Base-by-base conservation (phyloP, 306 rosid genomes). In the Trifolium repens region DNA sequence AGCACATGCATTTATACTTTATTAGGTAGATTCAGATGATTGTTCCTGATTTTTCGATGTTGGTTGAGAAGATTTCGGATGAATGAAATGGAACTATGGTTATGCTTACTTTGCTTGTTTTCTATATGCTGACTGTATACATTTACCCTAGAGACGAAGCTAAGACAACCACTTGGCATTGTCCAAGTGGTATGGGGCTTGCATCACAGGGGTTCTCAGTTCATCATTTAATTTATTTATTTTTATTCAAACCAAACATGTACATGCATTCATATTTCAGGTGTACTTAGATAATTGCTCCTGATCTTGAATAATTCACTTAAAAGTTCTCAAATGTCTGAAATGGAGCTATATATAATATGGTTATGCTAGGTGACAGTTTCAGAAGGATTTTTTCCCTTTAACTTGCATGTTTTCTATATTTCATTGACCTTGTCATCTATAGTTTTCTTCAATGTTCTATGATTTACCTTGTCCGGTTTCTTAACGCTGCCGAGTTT, bases 391-490 rank as follows among this genome's bases (percentile, higher is more conserved):
- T 11, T 54, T 52, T 47, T 16, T 1, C 47, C 58, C 44, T 63
- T 58, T 47, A 50, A 12, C 53, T 44, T 47, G 16, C 59, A 53
- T 69, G 34, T 9, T 80, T 64, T 53, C n/a, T 40, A 26, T 49
- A 50, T 67, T 63, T 12, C 39, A 55, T 34, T 46, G 70, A 54
- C 46, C 72, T 16, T 74, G 42, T 70, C 30, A 50, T 58, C 19
- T 34, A 42, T 8, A 9, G 27, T 71, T 65, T 74, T 50, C 53
- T 59, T 84, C 60, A 13, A 40, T 69, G 50, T 43, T 66, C 73
- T 42, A 63, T 4, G 17, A 74, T 74, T 52, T 78, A 60, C 75
- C 50, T 40, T 69, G 79, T 74, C 39, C 60, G 50, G 78, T 67
- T 72, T 54, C 37, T 12, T 11, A 71, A 67, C 50, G 19, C 59